These are phyloP conservation scores for Botrytis elliptica DNA, from an alignment of 2,329 filamentous ascomycete genomes.

Conservation along the genomic window DNA sequence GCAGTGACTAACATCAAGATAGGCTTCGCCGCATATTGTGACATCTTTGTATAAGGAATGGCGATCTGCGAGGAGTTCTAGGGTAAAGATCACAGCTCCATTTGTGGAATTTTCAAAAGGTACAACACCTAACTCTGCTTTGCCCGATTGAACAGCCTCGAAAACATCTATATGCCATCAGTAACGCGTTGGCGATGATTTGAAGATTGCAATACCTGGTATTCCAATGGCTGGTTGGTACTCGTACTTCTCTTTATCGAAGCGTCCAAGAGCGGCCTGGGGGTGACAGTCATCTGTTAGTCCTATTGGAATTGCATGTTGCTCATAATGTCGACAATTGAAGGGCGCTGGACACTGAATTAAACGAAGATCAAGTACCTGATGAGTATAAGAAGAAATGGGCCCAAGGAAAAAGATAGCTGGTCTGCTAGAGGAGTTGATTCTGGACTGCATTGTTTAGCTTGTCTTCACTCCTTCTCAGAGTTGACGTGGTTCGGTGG, in stretches of 20 bases:
- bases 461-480: slow-evolving; percentile 13
- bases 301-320: slow-evolving; percentile 22
- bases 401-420: slow-evolving; percentile 62
- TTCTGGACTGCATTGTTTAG: slow-evolving; percentile 19
- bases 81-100: slow-evolving; percentile 83
- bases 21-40: slow-evolving; percentile 77
- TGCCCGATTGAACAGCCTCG: slow-evolving; percentile 66
- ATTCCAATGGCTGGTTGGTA: slow-evolving; percentile 24
- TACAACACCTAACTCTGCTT: slow-evolving; percentile 72
- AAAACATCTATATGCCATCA: slow-evolving; percentile 69
- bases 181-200: background rate
- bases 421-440: slow-evolving; percentile 23
- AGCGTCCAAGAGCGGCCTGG: slow-evolving; percentile 54
- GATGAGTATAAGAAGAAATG: slow-evolving; percentile 66
- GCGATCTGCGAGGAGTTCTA: slow-evolving; percentile 84
- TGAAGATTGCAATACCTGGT: slow-evolving; percentile 26
- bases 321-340: slow-evolving; percentile 22
- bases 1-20: slow-evolving; percentile 85
- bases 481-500: slow-evolving; percentile 8
- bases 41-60: slow-evolving; percentile 63
- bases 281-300: slow-evolving; percentile 36
- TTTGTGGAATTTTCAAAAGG: slow-evolving; percentile 97
- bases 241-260: slow-evolving; percentile 39
- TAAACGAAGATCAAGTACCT: slow-evolving; percentile 47
- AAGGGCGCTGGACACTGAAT: slow-evolving; percentile 21